Evolutionary conservation across 257 asterid genomes (phyloP).

Genomic region (Prunella vulgaris): DNA sequence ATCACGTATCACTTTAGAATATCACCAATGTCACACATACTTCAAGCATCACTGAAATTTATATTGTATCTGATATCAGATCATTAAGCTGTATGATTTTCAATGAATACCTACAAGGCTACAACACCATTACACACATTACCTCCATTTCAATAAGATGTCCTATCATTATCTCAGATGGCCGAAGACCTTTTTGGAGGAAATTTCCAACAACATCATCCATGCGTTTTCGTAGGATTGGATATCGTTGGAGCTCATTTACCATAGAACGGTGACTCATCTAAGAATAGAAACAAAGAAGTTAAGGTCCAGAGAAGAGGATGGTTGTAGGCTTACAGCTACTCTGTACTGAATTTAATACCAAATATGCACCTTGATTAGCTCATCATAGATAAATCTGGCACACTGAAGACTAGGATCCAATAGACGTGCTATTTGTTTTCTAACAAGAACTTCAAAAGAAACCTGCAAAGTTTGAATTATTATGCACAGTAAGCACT

Average conservation of each 20-base stretch:
- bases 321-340: slow-evolving; percentile 15
- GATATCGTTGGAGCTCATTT: slow-evolving; percentile 83
- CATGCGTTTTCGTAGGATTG: slow-evolving; percentile 65
- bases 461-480: slow-evolving; percentile 60
- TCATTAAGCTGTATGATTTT: slow-evolving; percentile 5
- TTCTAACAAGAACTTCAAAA: slow-evolving; percentile 87
- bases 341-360: background rate
- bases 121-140: slow-evolving; percentile 11
- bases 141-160: slow-evolving; percentile 94
- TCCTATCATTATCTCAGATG: slow-evolving; percentile 82
- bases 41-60: background rate
- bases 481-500: slow-evolving; percentile 14
- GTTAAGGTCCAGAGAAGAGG: slow-evolving; percentile 12
- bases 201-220: slow-evolving; percentile 72
- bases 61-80: background rate
- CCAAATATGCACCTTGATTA: slow-evolving; percentile 62
- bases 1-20: background rate
- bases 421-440: slow-evolving; percentile 82
- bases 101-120: background rate
- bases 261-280: slow-evolving; percentile 87
- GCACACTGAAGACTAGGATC: slow-evolving; percentile 99
- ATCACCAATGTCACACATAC: background rate
- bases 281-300: slow-evolving; percentile 28
- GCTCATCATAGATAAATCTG: slow-evolving; percentile 85
- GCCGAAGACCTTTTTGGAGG: slow-evolving; percentile 79